A percentile compares a stretch with the other conserved stretches of the same genome.
phyloP scores from a whole-genome alignment of 306 rosid genomes.

The Quercus dentata region DNA sequence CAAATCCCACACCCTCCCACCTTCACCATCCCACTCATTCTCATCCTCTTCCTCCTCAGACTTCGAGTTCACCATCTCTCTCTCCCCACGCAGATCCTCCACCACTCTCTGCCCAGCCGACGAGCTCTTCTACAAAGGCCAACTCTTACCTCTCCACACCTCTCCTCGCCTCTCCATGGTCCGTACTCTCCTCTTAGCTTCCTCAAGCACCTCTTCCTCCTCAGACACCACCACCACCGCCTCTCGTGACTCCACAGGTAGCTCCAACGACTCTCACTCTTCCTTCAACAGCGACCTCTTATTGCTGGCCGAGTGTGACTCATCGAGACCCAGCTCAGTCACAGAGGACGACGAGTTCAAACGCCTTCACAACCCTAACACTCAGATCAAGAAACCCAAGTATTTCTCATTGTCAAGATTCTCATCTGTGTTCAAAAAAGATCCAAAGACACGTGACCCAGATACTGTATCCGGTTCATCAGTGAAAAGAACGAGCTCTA shows the following conservation, averaged over 20 bases:
- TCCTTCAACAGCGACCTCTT: constrained; percentile 55
- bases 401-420: constrained; percentile 75
- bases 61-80: constrained; percentile 80
- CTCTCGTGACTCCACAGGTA: constrained; percentile 81
- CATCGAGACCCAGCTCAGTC: constrained; percentile 74
- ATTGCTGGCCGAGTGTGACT: constrained; percentile 52
- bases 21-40: constrained; percentile 72
- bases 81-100: constrained; percentile 72
- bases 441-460: constrained; percentile 16
- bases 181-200: constrained; percentile 64
- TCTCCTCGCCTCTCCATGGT: constrained; percentile 80
- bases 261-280: constrained; percentile 60
- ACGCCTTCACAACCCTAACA: constrained; percentile 26
- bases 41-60: constrained; percentile 83
- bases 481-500: constrained; percentile 51
- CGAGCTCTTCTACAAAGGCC: constrained; percentile 93
- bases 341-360: constrained; percentile 64
- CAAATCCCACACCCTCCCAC: constrained; percentile 61
- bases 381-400: constrained; percentile 49
- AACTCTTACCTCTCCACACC: constrained; percentile 79
- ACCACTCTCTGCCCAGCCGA: constrained; percentile 76
- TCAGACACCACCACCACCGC: constrained; percentile 42
- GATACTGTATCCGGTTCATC: constrained; percentile 36
- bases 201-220: constrained; percentile 44
- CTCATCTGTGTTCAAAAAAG: constrained; percentile 74